Evolutionary conservation across 805 yeast species (phyloP).

Genomic region (Myxozyma nipponensis): DNA sequence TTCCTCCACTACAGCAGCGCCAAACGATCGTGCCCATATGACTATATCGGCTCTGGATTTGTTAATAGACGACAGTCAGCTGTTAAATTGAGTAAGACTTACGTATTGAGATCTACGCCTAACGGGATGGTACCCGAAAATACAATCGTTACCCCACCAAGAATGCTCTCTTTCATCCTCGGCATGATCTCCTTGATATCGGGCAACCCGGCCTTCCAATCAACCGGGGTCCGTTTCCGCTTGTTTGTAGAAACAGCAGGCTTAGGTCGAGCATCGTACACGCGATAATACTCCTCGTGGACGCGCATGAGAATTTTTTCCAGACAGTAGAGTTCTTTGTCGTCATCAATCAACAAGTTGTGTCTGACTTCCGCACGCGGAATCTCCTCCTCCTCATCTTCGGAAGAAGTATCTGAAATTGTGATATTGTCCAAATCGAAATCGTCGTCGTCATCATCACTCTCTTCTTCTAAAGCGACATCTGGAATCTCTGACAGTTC

Average conservation of each 20-base stretch:
- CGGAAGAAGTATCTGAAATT: slow-evolving; percentile 4
- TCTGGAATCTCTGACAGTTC: too few relatives aligned
- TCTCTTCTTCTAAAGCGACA: too few relatives aligned
- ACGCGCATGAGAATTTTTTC: slow-evolving; percentile 59
- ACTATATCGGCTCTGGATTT: slow-evolving; percentile 66
- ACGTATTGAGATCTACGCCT: slow-evolving; percentile 60
- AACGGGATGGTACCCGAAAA: slow-evolving; percentile 88
- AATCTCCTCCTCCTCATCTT: not conserved
- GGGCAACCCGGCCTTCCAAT: slow-evolving; percentile 40
- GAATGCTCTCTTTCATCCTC: slow-evolving; percentile 61
- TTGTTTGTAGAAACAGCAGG: slow-evolving; percentile 6
- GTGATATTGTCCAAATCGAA: slow-evolving; percentile 1
- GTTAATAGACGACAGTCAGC: not conserved
- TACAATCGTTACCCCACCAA: slow-evolving; percentile 64
- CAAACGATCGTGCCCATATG: slow-evolving; percentile 87
- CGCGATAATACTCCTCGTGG: slow-evolving; percentile 62
- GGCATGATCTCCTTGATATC: slow-evolving; percentile 73
- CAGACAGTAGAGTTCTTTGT: slow-evolving; percentile 64
- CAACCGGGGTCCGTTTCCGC: slow-evolving; percentile 20
- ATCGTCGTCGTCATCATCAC: slow-evolving; percentile 34
- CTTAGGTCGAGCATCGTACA: slow-evolving; percentile 31
- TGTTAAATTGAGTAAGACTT: not conserved
- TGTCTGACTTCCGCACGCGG: slow-evolving; percentile 29
- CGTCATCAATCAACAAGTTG: slow-evolving; percentile 70
- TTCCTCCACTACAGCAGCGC: slow-evolving; percentile 75